Evolutionary conservation across 108 stramenopile species (phyloP).

Genomic region (Aureococcus anophagefferens): DNA sequence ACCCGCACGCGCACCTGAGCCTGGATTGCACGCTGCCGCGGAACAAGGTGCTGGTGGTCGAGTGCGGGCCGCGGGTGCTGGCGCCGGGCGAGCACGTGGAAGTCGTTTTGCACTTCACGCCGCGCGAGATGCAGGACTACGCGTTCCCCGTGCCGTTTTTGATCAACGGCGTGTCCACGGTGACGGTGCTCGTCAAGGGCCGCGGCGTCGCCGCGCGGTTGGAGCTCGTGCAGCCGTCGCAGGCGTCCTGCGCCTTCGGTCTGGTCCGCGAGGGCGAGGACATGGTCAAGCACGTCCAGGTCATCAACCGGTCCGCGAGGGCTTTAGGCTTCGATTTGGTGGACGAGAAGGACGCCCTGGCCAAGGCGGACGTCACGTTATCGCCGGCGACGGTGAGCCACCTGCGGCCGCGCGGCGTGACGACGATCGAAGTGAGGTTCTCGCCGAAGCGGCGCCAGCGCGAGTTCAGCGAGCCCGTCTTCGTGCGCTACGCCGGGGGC

Average conservation of each 20-base stretch:
- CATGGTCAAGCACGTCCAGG: slow-evolving; percentile 27
- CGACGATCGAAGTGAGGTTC: slow-evolving; percentile 26
- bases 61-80: slow-evolving; percentile 37
- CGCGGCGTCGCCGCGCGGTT: slow-evolving; percentile 35
- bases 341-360: slow-evolving; percentile 7
- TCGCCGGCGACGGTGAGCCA: slow-evolving; percentile 19
- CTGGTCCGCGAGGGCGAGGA: slow-evolving; percentile 28
- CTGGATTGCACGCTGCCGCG: slow-evolving; percentile 39
- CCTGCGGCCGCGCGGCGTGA: slow-evolving; percentile 25
- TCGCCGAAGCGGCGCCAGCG: slow-evolving; percentile 30
- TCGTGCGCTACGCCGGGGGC: slow-evolving; percentile 32
- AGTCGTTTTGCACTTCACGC: slow-evolving; percentile 35
- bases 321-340: slow-evolving; percentile 28
- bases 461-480: slow-evolving; percentile 31
- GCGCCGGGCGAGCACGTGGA: slow-evolving; percentile 35
- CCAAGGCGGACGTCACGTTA: slow-evolving; percentile 18
- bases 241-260: slow-evolving; percentile 35
- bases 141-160: slow-evolving; percentile 41
- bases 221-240: slow-evolving; percentile 39
- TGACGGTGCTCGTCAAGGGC: slow-evolving; percentile 32
- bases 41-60: slow-evolving; percentile 26
- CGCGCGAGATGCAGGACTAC: slow-evolving; percentile 40
- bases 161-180: slow-evolving; percentile 41
- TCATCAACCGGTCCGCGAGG: slow-evolving; percentile 34
- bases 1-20: slow-evolving; percentile 20